Percentiles rank a stretch among this genome's conserved stretches.
Evolutionary conservation across 495 filamentous ascomycete species (phyloP).

Genomic region (Penicillium nucicola): DNA sequence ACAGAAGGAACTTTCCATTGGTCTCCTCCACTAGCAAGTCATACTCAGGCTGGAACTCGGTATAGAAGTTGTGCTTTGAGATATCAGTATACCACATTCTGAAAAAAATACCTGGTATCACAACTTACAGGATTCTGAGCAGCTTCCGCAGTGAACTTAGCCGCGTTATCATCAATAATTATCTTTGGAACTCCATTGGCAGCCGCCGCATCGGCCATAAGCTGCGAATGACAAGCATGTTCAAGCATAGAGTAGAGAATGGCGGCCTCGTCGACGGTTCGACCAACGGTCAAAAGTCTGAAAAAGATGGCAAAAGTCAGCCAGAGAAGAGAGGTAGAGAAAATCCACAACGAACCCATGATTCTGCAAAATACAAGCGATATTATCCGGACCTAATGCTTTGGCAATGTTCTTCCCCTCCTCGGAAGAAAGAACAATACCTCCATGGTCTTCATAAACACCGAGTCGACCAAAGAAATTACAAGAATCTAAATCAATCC

Average conservation of each 20-base stretch:
- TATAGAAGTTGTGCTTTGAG: slow-evolving; percentile 41
- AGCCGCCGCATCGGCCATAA: slow-evolving; percentile 62
- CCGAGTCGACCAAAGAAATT: slow-evolving; percentile 53
- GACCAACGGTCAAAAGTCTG: slow-evolving; percentile 58
- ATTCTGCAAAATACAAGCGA: slow-evolving; percentile 63
- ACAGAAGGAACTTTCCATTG: slow-evolving; percentile 39
- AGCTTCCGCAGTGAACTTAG: slow-evolving; percentile 37
- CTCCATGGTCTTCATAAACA: slow-evolving; percentile 52
- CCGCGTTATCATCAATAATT: slow-evolving; percentile 40
- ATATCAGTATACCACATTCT: slow-evolving; percentile 1
- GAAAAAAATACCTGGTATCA: background rate
- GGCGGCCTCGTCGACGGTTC: slow-evolving; percentile 63
- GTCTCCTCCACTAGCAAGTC: slow-evolving; percentile 44
- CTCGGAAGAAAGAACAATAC: slow-evolving; percentile 58
- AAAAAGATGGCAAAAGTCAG: background rate
- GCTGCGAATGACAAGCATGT: slow-evolving; percentile 62
- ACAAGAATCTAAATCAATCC: slow-evolving; percentile 46
- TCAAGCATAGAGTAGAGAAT: slow-evolving; percentile 67
- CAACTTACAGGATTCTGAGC: slow-evolving; percentile 39
- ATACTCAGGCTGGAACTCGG: slow-evolving; percentile 45
- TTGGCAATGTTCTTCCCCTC: slow-evolving; percentile 58
- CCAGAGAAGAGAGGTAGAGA: background rate
- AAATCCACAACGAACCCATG: slow-evolving; percentile 45
- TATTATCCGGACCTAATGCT: slow-evolving; percentile 59
- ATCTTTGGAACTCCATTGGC: slow-evolving; percentile 55